phyloP scores from a whole-genome alignment of 164 flowering plant species.

The Tetracentron sinense region DNA sequence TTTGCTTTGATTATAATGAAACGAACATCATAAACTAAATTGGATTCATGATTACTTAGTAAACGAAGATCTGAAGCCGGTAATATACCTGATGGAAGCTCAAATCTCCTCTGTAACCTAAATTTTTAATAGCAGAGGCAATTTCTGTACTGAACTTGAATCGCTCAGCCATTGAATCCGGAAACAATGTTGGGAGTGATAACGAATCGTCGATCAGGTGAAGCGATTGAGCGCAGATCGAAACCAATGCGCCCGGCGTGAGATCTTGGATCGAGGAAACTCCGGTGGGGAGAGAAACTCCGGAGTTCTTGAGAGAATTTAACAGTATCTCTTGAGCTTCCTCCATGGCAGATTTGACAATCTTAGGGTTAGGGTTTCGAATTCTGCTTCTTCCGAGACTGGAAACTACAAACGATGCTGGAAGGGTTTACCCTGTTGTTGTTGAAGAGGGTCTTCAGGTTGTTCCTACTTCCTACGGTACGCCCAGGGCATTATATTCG shows the following conservation, averaged over 20 bases:
- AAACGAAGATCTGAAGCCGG: not conserved
- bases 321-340: conserved; percentile 55
- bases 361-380: not conserved
- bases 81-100: conserved; percentile 62
- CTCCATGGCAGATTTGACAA: conserved; percentile 35
- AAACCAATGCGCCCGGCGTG: conserved; percentile 37
- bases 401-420: not conserved
- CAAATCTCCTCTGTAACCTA: conserved; percentile 62
- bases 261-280: conserved; percentile 45
- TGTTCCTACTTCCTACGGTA: no score
- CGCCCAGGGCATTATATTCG: no score
- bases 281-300: conserved; percentile 42
- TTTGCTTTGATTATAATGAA: not conserved
- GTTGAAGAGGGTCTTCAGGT: not conserved
- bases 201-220: conserved; percentile 34
- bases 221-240: conserved; percentile 58
- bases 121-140: conserved; percentile 34
- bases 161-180: conserved; percentile 53
- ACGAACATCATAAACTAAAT: not conserved
- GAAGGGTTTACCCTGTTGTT: no score
- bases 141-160: conserved; percentile 55
- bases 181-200: conserved; percentile 38
- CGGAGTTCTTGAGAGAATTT: conserved; percentile 38
- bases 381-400: not conserved
- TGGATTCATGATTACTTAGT: not conserved